Conservation (phyloP, 768 basidiomycete species). For the Coprinellus micaceus region DNA sequence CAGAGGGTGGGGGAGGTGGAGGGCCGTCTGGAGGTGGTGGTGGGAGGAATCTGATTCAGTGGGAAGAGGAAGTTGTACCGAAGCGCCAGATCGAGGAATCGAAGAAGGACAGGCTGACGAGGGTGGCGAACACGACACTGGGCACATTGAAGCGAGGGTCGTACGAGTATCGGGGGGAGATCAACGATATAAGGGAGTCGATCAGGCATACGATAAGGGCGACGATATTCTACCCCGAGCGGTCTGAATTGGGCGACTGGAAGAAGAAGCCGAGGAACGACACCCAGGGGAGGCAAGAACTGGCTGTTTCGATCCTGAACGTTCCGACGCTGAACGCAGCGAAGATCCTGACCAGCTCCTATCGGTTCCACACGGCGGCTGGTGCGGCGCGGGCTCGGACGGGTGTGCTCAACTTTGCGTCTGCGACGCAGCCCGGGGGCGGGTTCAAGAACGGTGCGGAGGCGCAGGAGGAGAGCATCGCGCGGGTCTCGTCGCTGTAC, state of each 20-base stretch:
- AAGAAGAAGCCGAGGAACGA: slow-evolving; percentile 42
- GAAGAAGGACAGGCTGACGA: slow-evolving; percentile 1
- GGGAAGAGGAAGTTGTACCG: no score
- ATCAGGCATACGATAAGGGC: slow-evolving; percentile 29
- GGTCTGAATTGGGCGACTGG: slow-evolving; percentile 3
- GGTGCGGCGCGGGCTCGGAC: slow-evolving; percentile 28
- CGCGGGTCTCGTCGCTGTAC: slow-evolving; percentile 71
- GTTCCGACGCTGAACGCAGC: slow-evolving; percentile 64
- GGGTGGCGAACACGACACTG: slow-evolving; percentile 50
- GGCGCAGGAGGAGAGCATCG: slow-evolving; percentile 80
- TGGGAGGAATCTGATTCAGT: no score
- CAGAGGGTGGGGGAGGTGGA: no score
- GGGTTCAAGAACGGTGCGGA: slow-evolving; percentile 71
- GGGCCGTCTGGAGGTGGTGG: no score
- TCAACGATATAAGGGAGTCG: slow-evolving; percentile 23
- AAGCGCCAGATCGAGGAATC: background rate
- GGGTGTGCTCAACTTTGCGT: slow-evolving; percentile 75
- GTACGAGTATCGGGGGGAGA: slow-evolving; percentile 15
- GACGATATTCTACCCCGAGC: slow-evolving; percentile 38
- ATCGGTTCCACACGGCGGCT: slow-evolving; percentile 14
- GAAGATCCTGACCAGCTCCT: slow-evolving; percentile 30
- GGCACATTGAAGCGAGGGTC: slow-evolving; percentile 43
- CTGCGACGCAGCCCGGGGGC: slow-evolving; percentile 71
- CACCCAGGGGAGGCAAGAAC: slow-evolving; percentile 37
- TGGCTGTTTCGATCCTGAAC: slow-evolving; percentile 49